Evolutionary conservation across 495 filamentous ascomycete genomes (phyloP), one percentile per base, ranked within the genome.

Genomic region (Aspergillus bridgeri): DNA sequence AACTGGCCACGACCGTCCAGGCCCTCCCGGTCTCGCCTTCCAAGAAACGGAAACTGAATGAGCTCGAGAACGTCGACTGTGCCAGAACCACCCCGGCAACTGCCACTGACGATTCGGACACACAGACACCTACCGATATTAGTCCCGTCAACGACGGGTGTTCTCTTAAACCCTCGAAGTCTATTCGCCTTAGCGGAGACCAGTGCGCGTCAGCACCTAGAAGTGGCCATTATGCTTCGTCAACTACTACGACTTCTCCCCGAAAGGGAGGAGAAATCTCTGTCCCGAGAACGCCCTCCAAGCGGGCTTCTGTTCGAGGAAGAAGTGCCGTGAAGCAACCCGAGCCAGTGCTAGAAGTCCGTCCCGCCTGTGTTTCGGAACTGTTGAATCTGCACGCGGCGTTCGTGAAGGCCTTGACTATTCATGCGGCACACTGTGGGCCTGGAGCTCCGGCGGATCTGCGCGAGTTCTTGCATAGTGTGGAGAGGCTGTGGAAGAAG

Each of bases 31-130:
- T 67, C 53, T 75, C 76, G 17, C 76, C 76, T 54, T 79, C 76
- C 57, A 79, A 79, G 63, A 79, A 79, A 55, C 65, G 76, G 49
- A 79, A 78, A 60, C 56, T 79, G 43, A 67, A 74, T 52, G 75
- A 79, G 58, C 57, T 77, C 44, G 69, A 74, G 56, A 76, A 75
- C 29, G 62, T 72, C 29, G 65, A 69, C 47, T 57, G 58, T 47
- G 49, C 45, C 18, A 60, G 33, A 29, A 21, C 49, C 20, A 43
- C 42, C 22, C 13, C 33, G 1, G 51, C 44, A 38, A 45, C 44
- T 44, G 29, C 22, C 19, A 54, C 56, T 29, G 55, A 51, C 22
- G 33, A 38, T 15, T 38, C 33, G 33, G 33, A 2, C 1, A 3
- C 11, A 8, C 1, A n/a, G n/a, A n/a, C 33, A 9, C 13, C 17